Evolutionary conservation across 2,329 filamentous ascomycete genomes (phyloP).

Genomic region (Monosporascus sp.): DNA sequence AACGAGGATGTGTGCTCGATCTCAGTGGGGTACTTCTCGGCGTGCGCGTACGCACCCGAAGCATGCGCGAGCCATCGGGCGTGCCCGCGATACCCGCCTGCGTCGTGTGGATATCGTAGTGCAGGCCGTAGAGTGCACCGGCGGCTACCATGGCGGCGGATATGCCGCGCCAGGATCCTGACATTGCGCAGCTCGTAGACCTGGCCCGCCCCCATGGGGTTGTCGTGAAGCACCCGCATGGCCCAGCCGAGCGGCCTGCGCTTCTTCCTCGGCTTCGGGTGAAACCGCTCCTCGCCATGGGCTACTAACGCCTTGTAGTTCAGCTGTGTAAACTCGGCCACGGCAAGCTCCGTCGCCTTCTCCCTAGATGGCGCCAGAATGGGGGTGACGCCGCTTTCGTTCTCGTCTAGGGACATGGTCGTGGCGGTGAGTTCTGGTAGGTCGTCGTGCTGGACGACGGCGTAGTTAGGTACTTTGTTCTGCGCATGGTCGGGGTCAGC

Average conservation of each 20-base stretch:
- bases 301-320: slow-evolving; percentile 59
- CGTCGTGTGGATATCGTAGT: slow-evolving; percentile 79
- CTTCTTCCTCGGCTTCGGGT: slow-evolving; percentile 57
- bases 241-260: slow-evolving; percentile 74
- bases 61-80: slow-evolving; percentile 68
- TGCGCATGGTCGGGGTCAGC: slow-evolving; percentile 39
- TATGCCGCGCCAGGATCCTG: slow-evolving; percentile 53
- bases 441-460: slow-evolving; percentile 64
- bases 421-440: slow-evolving; percentile 30
- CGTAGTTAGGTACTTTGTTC: slow-evolving; percentile 67
- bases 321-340: slow-evolving; percentile 43
- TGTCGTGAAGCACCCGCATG: slow-evolving; percentile 70
- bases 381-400: slow-evolving; percentile 17
- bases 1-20: slow-evolving; percentile 66
- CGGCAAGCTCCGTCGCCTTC: slow-evolving; percentile 39
- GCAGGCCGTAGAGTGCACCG: slow-evolving; percentile 64
- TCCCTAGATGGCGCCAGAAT: slow-evolving; percentile 21
- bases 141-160: slow-evolving; percentile 63
- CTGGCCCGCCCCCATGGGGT: slow-evolving; percentile 66
- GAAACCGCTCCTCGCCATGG: slow-evolving; percentile 51
- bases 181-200: slow-evolving; percentile 73
- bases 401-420: slow-evolving; percentile 28
- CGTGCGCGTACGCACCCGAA: slow-evolving; percentile 59
- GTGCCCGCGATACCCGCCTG: slow-evolving; percentile 67
- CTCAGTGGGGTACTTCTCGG: slow-evolving; percentile 63